Base-by-base conservation (phyloP, 208 protist genomes). In the Blastocrithidia nonstop region DNA sequence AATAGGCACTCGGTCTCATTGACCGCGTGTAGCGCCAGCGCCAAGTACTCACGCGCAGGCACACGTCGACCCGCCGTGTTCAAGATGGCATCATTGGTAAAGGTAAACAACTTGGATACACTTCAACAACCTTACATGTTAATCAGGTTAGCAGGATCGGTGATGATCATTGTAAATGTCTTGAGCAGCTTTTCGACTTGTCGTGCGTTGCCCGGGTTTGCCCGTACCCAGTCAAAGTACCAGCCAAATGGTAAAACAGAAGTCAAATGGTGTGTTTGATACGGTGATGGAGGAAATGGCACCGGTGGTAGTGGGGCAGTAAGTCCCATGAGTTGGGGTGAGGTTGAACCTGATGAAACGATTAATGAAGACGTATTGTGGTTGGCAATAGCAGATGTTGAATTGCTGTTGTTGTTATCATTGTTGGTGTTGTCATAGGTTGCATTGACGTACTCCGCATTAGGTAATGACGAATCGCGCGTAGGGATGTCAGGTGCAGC, bases 191-290 rank as follows among this genome's bases (percentile, higher is more conserved):
- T 71, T 50, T 88, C 76, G 9, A 92, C 57, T 35, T 57, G 66
- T 1, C 31, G 25, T 1, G 71, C 71, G 38, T 69, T 76, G n/a
- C 86, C 74, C 6, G 41, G 49, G 47, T 88, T 80, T 6, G 53
- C 36, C n/a, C 77, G 71, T 3, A 88, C 77, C 83, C 83, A 92
- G 16, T 52, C 44, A 3, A 61, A 53, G 51, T 92, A 92, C 42
- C 50, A 61, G 8, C 50, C 49, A 6, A 72, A 46, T 6, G 60
- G 78, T 19, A n/a, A n/a, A n/a, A n/a, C n/a, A n/a, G n/a, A n/a
- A n/a, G n/a, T n/a, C n/a, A n/a, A n/a, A 58, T 48, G 6, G 51
- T 32, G 38, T 65, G 31, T 45, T 68, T 62, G 5, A 35, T 13
- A 26, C n/a, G 36, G 39, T 4, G 47, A 38, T 23, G 40, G 3